Base-by-base conservation (phyloP, 176 grass and related monocot genomes). In the Echinochloa phyllopogon region DNA sequence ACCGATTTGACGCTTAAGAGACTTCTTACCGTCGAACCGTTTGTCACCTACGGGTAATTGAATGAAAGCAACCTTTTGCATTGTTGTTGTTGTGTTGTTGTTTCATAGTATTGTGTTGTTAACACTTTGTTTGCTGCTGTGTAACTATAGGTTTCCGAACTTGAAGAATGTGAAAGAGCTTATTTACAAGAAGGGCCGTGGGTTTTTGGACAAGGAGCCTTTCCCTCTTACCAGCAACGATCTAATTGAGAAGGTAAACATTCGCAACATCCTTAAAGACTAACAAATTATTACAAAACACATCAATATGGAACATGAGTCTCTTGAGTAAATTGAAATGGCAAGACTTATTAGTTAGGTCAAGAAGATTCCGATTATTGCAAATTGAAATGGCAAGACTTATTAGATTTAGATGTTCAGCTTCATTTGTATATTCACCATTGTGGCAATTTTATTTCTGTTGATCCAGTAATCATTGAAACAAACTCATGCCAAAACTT, bases 111-210 rank as follows among this genome's bases (percentile, higher is more conserved):
- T 74, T 69, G 45, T 0, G 6, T 37, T 63, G 51, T 33, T 76
- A 27, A 72, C 18, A n/a, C 66, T 23, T 29, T 67, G 71, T 47
- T 77, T 52, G 36, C 1, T 68, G 37, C 6, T 18, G n/a, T 85
- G 60, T 37, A 3, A 47, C 21, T 6, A 60, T 61, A 99, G 96
- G 59, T 94, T 89, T 72, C 94, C 94, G 3, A 99, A 88, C 62
- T 78, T 96, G 83, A 99, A 99, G 90, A 96, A 91, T 79, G 84
- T 92, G 21, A 92, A 90, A 75, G 97, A 96, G n/a, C 89, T 99
- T 14, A 91, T 94, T 67, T 99, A 94, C 86, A 96, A 92, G 71
- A 96, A 96, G 69, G 91, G 96, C 10, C 84, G 88, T 8, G 94
- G 96, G 39, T 90, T 27, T 64, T 51, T 92, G 0, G 87, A 89